A percentile compares a stretch with the other conserved stretches of the same genome.
Conservation (phyloP, 345 rosid genomes). For the Eucalyptus brandiana region DNA sequence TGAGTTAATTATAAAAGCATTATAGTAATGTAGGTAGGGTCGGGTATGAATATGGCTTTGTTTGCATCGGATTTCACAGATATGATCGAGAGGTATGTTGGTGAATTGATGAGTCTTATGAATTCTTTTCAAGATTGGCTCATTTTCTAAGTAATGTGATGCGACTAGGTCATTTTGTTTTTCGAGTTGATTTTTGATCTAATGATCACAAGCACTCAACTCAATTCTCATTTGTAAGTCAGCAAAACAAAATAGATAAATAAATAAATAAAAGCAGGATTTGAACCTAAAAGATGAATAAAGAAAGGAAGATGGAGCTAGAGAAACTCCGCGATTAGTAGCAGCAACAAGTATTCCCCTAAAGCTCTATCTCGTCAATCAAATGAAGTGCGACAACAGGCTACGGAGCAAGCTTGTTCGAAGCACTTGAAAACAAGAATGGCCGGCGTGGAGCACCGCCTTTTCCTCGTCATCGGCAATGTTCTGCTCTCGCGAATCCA, state of each 20-base stretch:
- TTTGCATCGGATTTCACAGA: rapidly evolving
- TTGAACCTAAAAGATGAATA: background rate
- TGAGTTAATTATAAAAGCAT: rapidly evolving
- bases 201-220: background rate
- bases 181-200: background rate
- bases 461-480: background rate
- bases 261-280: background rate
- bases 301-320: background rate
- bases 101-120: background rate
- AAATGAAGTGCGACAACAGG: background rate
- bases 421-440: background rate
- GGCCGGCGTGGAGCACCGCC: background rate
- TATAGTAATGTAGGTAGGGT: background rate
- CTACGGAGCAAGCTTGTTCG: background rate
- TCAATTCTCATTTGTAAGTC: background rate
- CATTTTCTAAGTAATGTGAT: background rate
- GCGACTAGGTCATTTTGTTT: background rate
- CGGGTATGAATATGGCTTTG: rapidly evolving
- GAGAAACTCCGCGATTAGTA: background rate
- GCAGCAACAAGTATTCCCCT: background rate
- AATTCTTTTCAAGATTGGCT: background rate
- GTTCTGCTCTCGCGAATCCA: background rate
- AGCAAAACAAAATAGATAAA: background rate
- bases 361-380: background rate
- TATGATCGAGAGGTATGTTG: background rate